Base-by-base conservation (phyloP, 257 asterid species). In the Fraxinus excelsior region DNA sequence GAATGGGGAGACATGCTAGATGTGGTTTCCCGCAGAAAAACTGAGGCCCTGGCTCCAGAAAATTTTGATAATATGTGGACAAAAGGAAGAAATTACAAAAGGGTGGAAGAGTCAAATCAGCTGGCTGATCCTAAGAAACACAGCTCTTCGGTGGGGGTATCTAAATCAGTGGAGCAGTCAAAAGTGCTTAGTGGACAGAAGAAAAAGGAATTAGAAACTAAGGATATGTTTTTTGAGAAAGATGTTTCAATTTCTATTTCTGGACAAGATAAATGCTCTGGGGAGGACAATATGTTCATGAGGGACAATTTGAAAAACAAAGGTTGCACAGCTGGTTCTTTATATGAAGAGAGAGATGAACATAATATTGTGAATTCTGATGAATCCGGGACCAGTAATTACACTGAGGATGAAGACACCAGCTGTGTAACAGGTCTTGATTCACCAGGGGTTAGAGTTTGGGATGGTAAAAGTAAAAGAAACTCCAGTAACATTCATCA, bases 31-130 rank as follows among this genome's bases (percentile, higher is more conserved):
- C 92, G 88, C 51, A 89, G 94, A 81, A 96, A 96, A 81, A 90
- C 91, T 38, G 88, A 91, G 84, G 90, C 89, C 72, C 85, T 96
- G 86, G 94, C 97, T 65, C 99, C 99, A n/a, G 97, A 96, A 79
- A 90, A 96, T 88, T 91, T 93, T 75, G 99, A 96, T 79, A 94
- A 93, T 84, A 89, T 96, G 97, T 96, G 99, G 99, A 77, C 97
- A 65, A 14, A 93, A 89, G 99, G 99, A 73, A 91, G 88, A 88
- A 84, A 89, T 87, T 96, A 93, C 85, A 87, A 82, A 81, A 86
- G 85, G 81, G 89, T 85, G 77, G 96, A 87, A 71, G 94, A 74
- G 32, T 69, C 70, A 58, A 76, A 78, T 82, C 88, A 74, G 73
- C 76, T 66, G 13, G 81, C 77, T 71, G 84, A 79, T 85, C 86